These are phyloP conservation scores for Malus hybrid DNA, from an alignment of 331 rosid species.

Conservation along the genomic window DNA sequence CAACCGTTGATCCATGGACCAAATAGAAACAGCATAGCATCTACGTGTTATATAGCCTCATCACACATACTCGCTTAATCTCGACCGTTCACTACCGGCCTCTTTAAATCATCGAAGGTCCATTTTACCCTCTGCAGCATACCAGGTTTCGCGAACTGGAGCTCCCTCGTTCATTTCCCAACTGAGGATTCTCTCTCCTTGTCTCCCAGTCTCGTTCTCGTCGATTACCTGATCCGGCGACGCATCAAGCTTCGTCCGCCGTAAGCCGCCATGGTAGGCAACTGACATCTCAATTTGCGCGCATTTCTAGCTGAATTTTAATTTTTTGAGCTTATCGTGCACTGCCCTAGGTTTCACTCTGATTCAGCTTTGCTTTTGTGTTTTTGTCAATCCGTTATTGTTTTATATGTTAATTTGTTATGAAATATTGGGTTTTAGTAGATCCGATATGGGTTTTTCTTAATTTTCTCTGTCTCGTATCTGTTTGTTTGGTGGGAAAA, in stretches of 20 bases:
- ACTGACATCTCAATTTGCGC: background rate
- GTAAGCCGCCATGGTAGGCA: constrained; percentile 19
- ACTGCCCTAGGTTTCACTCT: background rate
- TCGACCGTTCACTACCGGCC: background rate
- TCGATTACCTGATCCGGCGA: constrained; percentile 2
- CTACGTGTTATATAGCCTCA: constrained; percentile 1
- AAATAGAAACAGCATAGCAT: background rate
- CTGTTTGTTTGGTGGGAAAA: background rate
- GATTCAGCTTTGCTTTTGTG: background rate
- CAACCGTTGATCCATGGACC: background rate
- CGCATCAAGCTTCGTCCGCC: constrained; percentile 11
- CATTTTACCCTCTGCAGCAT: background rate
- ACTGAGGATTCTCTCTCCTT: background rate
- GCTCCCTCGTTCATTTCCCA: background rate
- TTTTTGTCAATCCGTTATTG: too few relatives aligned
- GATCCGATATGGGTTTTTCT: constrained; percentile 1
- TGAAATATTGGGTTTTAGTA: background rate
- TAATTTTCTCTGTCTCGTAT: background rate
- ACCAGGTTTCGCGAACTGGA: background rate
- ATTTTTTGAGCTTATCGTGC: background rate
- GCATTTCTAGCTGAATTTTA: background rate
- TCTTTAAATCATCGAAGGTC: background rate
- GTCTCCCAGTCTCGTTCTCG: background rate
- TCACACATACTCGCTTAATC: background rate
- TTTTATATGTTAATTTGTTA: background rate